Evolutionary conservation across 2,329 filamentous ascomycete species (phyloP).

Genomic region (Botrytis fragariae): DNA sequence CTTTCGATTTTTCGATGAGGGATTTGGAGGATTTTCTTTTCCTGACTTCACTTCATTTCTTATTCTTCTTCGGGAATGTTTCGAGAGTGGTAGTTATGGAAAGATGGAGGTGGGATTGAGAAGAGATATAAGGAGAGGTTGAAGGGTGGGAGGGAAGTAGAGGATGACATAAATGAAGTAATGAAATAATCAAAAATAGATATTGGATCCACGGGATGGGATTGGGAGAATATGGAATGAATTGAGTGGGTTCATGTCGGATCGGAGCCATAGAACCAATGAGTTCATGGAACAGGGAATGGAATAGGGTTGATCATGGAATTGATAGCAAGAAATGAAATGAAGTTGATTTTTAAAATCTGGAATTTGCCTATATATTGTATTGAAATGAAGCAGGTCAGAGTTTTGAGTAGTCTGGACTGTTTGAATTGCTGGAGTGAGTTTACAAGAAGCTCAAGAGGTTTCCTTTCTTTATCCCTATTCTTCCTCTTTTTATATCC

Average conservation of each 20-base stretch:
- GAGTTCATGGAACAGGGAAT: neutral
- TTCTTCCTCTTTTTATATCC: neutral
- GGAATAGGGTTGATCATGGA: neutral
- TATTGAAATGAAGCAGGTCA: neutral
- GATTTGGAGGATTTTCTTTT: neutral
- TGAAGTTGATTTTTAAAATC: neutral
- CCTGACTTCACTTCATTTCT: constrained; percentile 3
- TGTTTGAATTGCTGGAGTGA: neutral
- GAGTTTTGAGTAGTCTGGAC: neutral
- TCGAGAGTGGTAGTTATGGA: neutral
- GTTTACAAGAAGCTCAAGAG: neutral
- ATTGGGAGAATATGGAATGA: neutral
- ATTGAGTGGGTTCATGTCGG: neutral
- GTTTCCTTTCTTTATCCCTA: neutral
- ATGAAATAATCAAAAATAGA: constrained; percentile 7
- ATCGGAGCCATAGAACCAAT: neutral
- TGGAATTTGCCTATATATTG: neutral
- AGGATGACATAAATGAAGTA: neutral
- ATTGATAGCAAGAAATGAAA: constrained; percentile 1
- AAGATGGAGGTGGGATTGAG: too few species aligned
- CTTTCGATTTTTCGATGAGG: constrained; percentile 9
- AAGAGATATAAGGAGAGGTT: neutral
- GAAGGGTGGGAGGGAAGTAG: neutral
- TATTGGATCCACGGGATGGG: constrained; percentile 6
- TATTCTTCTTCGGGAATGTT: neutral